These are phyloP conservation scores for Rhynchospora pubera DNA, from an alignment of 176 grass and related monocot genomes.

Conservation along the genomic window DNA sequence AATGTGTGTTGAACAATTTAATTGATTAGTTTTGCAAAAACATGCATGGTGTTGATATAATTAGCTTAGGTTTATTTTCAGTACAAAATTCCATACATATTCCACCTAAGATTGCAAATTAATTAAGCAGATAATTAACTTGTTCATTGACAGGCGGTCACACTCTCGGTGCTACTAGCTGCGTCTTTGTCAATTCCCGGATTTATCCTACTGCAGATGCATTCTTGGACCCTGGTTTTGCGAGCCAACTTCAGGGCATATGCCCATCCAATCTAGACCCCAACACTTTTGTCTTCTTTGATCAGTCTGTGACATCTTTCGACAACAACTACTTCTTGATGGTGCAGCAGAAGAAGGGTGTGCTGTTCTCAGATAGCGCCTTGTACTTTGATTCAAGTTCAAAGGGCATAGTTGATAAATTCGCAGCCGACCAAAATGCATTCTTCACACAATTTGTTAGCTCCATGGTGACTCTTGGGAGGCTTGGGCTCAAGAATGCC, in stretches of 20 bases:
- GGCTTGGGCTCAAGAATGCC: slow-evolving; percentile 42
- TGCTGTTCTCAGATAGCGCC: slow-evolving; percentile 51
- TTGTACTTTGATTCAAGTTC: slow-evolving; percentile 34
- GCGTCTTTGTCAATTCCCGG: slow-evolving; percentile 43
- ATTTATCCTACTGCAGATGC: slow-evolving; percentile 37
- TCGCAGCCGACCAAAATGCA: slow-evolving; percentile 33
- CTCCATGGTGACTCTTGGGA: slow-evolving; percentile 58
- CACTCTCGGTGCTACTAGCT: slow-evolving; percentile 66
- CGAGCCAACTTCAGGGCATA: slow-evolving; percentile 35
- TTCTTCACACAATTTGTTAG: slow-evolving; percentile 59
- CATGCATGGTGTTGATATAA: no score
- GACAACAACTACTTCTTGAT: slow-evolving; percentile 69
- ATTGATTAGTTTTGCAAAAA: no score
- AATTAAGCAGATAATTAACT: background rate
- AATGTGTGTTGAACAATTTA: no score
- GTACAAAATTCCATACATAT: no score
- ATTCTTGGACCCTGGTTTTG: slow-evolving; percentile 26
- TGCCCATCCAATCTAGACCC: slow-evolving; percentile 34
- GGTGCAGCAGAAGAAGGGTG: slow-evolving; percentile 35
- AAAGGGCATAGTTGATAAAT: slow-evolving; percentile 18
- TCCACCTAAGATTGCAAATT: background rate
- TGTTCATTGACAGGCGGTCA: slow-evolving; percentile 33
- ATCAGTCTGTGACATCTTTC: slow-evolving; percentile 49
- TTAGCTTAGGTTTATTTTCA: no score
- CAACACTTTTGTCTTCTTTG: slow-evolving; percentile 47